These are phyloP conservation scores for Pterocarpus macrocarpus DNA, from an alignment of 306 rosid genomes.

Conservation along the genomic window DNA sequence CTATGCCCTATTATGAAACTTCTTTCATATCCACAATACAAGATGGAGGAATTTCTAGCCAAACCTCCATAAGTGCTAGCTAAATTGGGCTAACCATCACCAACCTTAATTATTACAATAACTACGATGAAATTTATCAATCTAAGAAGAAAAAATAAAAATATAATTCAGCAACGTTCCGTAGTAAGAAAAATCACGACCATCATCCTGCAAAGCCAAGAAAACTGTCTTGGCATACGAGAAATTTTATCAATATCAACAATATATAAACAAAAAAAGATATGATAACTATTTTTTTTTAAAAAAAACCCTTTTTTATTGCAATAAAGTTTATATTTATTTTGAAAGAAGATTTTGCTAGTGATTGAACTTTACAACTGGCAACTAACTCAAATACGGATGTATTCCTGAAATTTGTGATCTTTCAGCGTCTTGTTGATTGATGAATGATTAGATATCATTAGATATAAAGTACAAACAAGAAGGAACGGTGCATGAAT, in stretches of 20 bases:
- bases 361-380: conserved; percentile 51
- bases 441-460: conserved; percentile 57
- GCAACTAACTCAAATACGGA: conserved; percentile 38
- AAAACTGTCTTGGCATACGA: not conserved
- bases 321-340: not conserved
- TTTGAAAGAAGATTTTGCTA: conserved; percentile 37
- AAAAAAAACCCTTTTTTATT: not conserved
- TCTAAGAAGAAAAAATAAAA: too few species aligned
- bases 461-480: conserved; percentile 45
- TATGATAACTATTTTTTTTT: not conserved
- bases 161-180: not conserved
- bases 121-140: too few species aligned
- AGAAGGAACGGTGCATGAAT: conserved; percentile 49
- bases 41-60: too few species aligned
- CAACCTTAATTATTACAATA: too few species aligned
- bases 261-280: not conserved
- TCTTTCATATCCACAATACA: too few species aligned
- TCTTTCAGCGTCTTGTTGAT: conserved; percentile 41
- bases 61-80: too few species aligned
- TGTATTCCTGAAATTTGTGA: conserved; percentile 39
- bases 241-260: not conserved
- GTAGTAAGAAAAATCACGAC: too few species aligned
- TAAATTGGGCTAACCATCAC: too few species aligned
- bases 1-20: too few species aligned
- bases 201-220: not conserved